These are phyloP conservation scores for Yamadazyma membranifaciens DNA, from an alignment of 1,139 yeast genomes.

Conservation along the genomic window DNA sequence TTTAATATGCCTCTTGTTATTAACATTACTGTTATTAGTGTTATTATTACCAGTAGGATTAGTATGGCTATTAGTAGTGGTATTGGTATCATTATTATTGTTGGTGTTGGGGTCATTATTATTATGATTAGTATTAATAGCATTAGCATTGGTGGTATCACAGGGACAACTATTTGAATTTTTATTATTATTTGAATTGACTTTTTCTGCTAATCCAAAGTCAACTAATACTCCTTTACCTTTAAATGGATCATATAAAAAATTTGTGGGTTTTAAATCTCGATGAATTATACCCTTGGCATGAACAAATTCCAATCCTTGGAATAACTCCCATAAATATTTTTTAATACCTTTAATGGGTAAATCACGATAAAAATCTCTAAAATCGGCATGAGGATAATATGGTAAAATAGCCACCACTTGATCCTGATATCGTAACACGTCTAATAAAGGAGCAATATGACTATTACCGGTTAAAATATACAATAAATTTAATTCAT, in stretches of 20 bases:
- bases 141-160: slow-evolving; percentile 1
- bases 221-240: slow-evolving; percentile 86
- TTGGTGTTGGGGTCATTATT: background rate
- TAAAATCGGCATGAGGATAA: slow-evolving; percentile 86
- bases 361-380: slow-evolving; percentile 79
- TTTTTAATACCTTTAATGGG: slow-evolving; percentile 76
- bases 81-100: background rate
- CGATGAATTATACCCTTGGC: slow-evolving; percentile 77
- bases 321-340: slow-evolving; percentile 77
- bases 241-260: slow-evolving; percentile 71
- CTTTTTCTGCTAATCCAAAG: slow-evolving; percentile 82
- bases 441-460: slow-evolving; percentile 89
- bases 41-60: background rate
- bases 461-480: slow-evolving; percentile 65
- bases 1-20: slow-evolving; percentile 28
- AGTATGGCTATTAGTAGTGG: too few relatives aligned
- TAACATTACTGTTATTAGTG: slow-evolving; percentile 18
- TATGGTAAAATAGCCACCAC: slow-evolving; percentile 90
- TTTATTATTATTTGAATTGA: slow-evolving; percentile 15
- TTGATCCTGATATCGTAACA: slow-evolving; percentile 83
- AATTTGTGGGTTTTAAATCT: slow-evolving; percentile 89
- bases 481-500: slow-evolving; percentile 78
- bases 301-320: slow-evolving; percentile 76
- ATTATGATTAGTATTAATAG: slow-evolving; percentile 16
- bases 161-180: slow-evolving; percentile 33